These are phyloP conservation scores for Russula earlei DNA, from an alignment of 768 basidiomycete genomes.

Conservation along the genomic window DNA sequence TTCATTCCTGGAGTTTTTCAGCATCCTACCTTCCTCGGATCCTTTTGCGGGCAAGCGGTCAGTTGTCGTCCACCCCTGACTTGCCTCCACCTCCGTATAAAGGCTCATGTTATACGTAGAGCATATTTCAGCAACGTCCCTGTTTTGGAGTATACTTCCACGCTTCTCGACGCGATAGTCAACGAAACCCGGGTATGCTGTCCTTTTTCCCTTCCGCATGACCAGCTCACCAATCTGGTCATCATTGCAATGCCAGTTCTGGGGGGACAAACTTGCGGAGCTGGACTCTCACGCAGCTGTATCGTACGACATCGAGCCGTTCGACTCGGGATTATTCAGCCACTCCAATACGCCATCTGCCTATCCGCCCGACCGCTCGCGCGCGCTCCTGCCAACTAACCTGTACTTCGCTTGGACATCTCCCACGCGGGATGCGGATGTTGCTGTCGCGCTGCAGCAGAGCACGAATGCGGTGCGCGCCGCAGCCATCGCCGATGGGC, in stretches of 20 bases:
- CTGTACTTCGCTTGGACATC: constrained; percentile 16
- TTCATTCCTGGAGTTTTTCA: constrained; percentile 5
- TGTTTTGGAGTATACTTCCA: neutral
- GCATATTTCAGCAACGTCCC: constrained; percentile 4
- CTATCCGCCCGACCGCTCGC: constrained; percentile 19
- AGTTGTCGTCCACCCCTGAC: neutral
- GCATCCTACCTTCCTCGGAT: neutral
- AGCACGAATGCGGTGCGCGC: neutral
- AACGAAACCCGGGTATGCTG: constrained; percentile 5
- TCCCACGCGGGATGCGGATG: neutral
- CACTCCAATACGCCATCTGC: constrained; percentile 8
- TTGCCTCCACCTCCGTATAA: neutral
- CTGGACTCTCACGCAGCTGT: neutral
- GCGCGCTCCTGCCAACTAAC: constrained; percentile 12
- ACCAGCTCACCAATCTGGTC: neutral
- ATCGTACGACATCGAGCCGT: constrained; percentile 14
- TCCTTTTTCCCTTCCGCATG: neutral
- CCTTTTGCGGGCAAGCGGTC: neutral
- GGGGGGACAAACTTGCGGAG: neutral
- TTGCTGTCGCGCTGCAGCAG: neutral
- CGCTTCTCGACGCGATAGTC: neutral
- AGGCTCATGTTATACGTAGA: neutral
- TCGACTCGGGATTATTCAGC: constrained; percentile 5
- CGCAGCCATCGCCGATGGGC: constrained; percentile 14
- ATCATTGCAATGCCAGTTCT: neutral